phyloP scores from a whole-genome alignment of 768 basidiomycete species.

The Xanthoconium stramineum region DNA sequence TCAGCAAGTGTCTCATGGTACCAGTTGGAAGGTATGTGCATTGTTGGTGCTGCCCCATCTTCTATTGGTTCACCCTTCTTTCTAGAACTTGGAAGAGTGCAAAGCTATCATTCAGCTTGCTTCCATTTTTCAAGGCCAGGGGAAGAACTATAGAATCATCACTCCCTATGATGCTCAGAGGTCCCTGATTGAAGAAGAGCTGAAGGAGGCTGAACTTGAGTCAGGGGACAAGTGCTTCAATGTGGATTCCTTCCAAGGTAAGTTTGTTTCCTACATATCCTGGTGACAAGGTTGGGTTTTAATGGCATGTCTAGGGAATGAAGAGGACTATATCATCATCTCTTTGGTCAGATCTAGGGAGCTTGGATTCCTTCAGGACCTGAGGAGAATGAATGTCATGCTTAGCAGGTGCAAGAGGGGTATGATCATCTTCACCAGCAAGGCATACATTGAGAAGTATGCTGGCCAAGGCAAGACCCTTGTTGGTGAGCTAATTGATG shows the following conservation, averaged over 20 bases:
- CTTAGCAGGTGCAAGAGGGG: constrained; percentile 74
- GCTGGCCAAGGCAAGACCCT: constrained; percentile 48
- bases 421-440: constrained; percentile 72
- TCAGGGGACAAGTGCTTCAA: constrained; percentile 75
- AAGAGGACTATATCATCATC: constrained; percentile 73
- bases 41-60: not conserved
- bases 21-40: constrained; percentile 38
- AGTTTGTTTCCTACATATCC: constrained; percentile 4
- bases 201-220: constrained; percentile 47
- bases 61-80: not conserved
- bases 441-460: constrained; percentile 53
- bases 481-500: constrained; percentile 37
- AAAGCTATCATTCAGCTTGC: constrained; percentile 57
- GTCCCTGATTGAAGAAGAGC: constrained; percentile 49
- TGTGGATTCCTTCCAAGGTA: constrained; percentile 81
- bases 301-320: constrained; percentile 57
- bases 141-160: constrained; percentile 59
- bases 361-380: constrained; percentile 65
- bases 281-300: not conserved
- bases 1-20: constrained; percentile 33
- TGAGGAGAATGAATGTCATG: constrained; percentile 83
- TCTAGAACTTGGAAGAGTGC: constrained; percentile 61
- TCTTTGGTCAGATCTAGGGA: constrained; percentile 63
- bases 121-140: constrained; percentile 47
- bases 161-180: constrained; percentile 82